Base-by-base conservation (phyloP, 208 protist genomes). In the Leishmania mexicana region DNA sequence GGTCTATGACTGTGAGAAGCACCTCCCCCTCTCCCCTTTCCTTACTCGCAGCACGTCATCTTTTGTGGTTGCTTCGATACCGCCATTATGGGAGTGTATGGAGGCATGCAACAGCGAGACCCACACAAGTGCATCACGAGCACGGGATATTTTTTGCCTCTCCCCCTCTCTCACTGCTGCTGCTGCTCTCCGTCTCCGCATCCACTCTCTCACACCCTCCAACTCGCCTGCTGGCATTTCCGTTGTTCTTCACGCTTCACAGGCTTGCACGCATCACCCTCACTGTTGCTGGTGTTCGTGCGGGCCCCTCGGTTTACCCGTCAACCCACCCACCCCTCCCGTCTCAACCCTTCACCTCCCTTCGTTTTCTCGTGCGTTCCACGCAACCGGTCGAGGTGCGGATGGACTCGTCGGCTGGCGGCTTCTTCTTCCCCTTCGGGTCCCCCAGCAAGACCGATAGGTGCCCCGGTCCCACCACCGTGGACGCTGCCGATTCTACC, bases 341-440 rank as follows among this genome's bases (percentile, higher is more conserved):
- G 10, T 49, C 21, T 51, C 42, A 31, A n/a, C 0, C 42, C 2
- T 15, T 73, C 4, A 5, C 17, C 40, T 38, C 60, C 6, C 68
- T 51, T 73, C 24, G 28, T 31, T 51, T 45, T 19, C 1, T 45
- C 28, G 45, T 19, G 45, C 3, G 53, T 60, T 6, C 51, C 8
- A 51, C 75, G 57, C 42, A 15, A 15, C 76, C 60, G 47, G 13
- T n/a, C 13, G 21, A 42, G 35, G 24, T 54, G 21, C 31, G 5
- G 38, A 67, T 35, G 31, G 42, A n/a, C 35, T 78, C 42, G 15
- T 83, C 78, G 57, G 65, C 70, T 2, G 80, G 10, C 8, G 84
- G 84, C 53, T 87, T 87, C 47, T 80, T 80, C 57, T 87, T 87
- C 57, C 62, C 75, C 64, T 87, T 87, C 62, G 84, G 75, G 40